A percentile compares a stretch with the other conserved stretches of the same genome.
Conservation (phyloP, 129 eudicot species). For the Flaveria bidentis region DNA sequence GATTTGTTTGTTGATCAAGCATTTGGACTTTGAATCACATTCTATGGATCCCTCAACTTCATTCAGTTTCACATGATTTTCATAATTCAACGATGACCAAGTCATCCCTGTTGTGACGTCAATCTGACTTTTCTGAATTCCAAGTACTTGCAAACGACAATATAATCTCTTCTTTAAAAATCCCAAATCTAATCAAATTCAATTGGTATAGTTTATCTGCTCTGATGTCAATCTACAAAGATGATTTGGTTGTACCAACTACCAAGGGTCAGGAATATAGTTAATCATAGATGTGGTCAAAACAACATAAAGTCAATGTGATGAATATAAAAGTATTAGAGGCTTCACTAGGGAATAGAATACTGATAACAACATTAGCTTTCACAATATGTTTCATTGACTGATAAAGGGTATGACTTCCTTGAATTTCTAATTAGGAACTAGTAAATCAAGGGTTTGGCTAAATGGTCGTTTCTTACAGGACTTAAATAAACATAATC, state of each 20-base stretch:
- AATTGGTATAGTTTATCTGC: background rate
- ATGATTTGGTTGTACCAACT: background rate
- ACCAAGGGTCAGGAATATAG: background rate
- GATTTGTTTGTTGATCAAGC: background rate
- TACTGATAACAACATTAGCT: background rate
- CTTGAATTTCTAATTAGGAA: background rate
- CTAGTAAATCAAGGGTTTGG: background rate
- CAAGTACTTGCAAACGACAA: background rate
- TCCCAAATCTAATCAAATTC: background rate
- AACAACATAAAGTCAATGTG: background rate
- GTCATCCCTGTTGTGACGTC: background rate
- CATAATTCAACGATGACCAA: background rate
- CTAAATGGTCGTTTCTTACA: background rate
- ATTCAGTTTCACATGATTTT: background rate
- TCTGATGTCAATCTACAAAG: background rate
- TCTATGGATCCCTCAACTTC: too few relatives aligned
- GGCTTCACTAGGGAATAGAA: background rate
- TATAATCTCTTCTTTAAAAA: slow-evolving; percentile 1
- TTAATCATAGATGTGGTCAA: background rate
- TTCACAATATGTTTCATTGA: background rate
- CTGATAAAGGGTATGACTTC: background rate
- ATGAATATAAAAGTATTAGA: background rate
- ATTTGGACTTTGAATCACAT: background rate
- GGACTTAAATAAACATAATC: background rate
- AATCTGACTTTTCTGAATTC: background rate